Percentiles rank a stretch among this genome's conserved stretches.
Conservation (phyloP, 805 yeast genomes). For the Suhomyces sp. region DNA sequence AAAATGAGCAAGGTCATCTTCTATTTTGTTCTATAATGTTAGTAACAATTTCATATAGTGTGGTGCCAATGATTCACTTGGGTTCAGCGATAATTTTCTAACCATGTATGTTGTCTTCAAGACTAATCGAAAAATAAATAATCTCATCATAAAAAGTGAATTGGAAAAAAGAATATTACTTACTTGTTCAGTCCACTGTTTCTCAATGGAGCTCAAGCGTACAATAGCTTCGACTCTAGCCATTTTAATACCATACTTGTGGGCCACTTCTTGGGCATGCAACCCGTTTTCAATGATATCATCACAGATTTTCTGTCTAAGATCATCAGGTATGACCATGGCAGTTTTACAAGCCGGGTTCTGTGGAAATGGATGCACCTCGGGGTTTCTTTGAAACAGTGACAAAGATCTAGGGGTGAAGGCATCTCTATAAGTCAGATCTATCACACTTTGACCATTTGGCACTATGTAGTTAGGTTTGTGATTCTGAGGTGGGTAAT, state of each 20-base stretch:
- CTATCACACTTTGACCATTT: constrained; percentile 39
- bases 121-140: constrained; percentile 63
- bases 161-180: constrained; percentile 28
- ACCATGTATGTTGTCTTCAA: constrained; percentile 66
- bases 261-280: constrained; percentile 71
- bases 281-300: constrained; percentile 52
- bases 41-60: constrained; percentile 3
- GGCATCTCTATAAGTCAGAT: constrained; percentile 20
- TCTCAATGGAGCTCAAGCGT: constrained; percentile 63
- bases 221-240: constrained; percentile 89
- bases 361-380: constrained; percentile 77
- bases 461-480: constrained; percentile 70
- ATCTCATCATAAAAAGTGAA: constrained; percentile 43
- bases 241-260: constrained; percentile 73
- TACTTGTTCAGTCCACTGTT: constrained; percentile 58
- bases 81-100: constrained; percentile 33
- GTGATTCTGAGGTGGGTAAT: constrained; percentile 62
- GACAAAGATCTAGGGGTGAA: constrained; percentile 15
- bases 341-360: constrained; percentile 72
- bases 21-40: constrained; percentile 11
- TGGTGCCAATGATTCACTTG: not conserved
- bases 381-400: constrained; percentile 18
- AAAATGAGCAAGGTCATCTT: constrained; percentile 56
- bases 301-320: constrained; percentile 58
- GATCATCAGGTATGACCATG: constrained; percentile 51